Base-by-base conservation (phyloP, 2,329 filamentous ascomycete genomes). In the Acephala macrosclerotiorum region DNA sequence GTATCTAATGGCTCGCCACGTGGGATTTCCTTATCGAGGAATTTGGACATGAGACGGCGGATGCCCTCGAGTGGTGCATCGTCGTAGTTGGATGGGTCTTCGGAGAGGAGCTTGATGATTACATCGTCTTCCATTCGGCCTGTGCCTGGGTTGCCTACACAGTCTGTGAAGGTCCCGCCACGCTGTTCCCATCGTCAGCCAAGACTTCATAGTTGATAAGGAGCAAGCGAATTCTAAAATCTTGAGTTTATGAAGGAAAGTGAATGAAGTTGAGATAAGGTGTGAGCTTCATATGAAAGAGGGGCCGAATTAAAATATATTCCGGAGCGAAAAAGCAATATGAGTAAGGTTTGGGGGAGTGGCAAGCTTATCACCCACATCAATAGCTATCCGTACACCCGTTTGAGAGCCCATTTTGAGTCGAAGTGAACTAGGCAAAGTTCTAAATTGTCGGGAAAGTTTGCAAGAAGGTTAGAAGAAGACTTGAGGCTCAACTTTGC, bases 1-100 rank as follows among this genome's bases (percentile, higher is more conserved):
- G 94, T 97, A 77, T 97, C 93, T 9, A 97, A 82, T 0, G 91
- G 82, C 76, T 94, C 83, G 29, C 93, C 93, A 57, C 94, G 89
- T 3, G 92, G 92, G 53, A 96, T 94, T 4, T 95, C 89, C 65
- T 85, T 84, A 61, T 85, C 84, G 1, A 89, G 87, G 78, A 96
- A 96, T 72, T 88, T 89, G 70, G 90, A 90, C 79, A 97, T 88
- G 64, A 97, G 89, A 65, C 94, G 89, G 18, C 94, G 88, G 75
- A 97, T 97, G 33, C 94, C 94, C 81, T 97, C 94, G 20, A 97
- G 85, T 2, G 94, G 94, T 14, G 94, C 94, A 82, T 97, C 94
- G 18, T 89, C 84, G 80, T 97, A 97, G 81, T 97, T 97, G 63
- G 88, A 85, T 2, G 94, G 94, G 77, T 97, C 94, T 74, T 95